Evolutionary conservation across 2,329 filamentous ascomycete species (phyloP), one percentile per base, ranked within the genome.

Genomic region (Neofusicoccum kwambonambiense): DNA sequence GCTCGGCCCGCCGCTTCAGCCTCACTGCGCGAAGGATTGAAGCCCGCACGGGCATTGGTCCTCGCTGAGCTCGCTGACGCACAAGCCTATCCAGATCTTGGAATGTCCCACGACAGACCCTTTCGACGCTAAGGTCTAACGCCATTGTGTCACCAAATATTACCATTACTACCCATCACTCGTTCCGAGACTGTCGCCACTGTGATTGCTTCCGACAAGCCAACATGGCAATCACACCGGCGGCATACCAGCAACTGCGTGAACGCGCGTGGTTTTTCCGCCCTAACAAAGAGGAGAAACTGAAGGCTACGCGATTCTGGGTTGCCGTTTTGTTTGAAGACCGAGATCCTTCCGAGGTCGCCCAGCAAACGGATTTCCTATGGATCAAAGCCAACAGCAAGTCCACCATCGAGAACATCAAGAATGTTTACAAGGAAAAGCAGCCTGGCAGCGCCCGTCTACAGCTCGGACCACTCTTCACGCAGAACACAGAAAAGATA

Each of bases 371-470:
- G 1, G 73, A 77, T 52, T 76, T 78, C 54, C 61, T 77, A 1
- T 80, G 77, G 75, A 70, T 78, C 64, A 74, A 74, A 41, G 72
- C 69, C 15, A 69, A 75, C 37, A n/a, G 31, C 27, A 60, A 22
- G 22, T 47, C 56, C 2, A 64, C 67, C 1, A 64, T 72, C 9
- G 52, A 69, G 12, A 69, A 66, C 37, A 67, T 75, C 37, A 37
- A 64, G 3, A 50, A 69, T 12, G 67, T 67, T 7, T 74, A 71
- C 60, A 54, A 64, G 8, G 56, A 62, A 12, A 63, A 57, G 27
- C 45, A 65, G 15, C 63, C 50, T 15, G 15, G 51, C 9, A 65
- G 67, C 7, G 49, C 74, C n/a, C 58, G 68, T 0, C 66, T 77
- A 5, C 67, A 67, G 45, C 67, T 69, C 41, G 66, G 51, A 13